Conservation (phyloP, 2,329 filamentous ascomycete species). For the Aureobasidium sp. region DNA sequence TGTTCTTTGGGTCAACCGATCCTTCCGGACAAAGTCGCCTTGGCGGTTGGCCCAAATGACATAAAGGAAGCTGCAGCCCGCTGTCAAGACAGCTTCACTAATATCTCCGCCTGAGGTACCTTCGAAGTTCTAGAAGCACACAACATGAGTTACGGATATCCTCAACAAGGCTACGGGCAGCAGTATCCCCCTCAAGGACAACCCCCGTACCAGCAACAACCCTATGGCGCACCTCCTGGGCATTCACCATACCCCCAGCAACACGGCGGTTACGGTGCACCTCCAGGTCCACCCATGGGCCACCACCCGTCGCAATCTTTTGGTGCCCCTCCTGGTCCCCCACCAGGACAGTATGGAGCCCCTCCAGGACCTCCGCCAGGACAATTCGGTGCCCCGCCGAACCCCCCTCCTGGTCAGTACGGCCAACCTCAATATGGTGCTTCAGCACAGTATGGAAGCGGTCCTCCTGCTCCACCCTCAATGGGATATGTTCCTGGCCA, state of each 20-base stretch:
- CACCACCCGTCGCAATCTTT: conserved; percentile 21
- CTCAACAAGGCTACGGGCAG: conserved; percentile 16
- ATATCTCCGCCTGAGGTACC: not conserved
- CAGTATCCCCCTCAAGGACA: conserved; percentile 13
- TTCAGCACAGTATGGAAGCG: conserved; percentile 23
- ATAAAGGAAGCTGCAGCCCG: conserved; percentile 6
- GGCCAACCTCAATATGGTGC: conserved; percentile 29
- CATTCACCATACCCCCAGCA: conserved; percentile 19
- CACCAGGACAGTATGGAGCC: conserved; percentile 14
- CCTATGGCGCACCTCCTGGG: conserved; percentile 13
- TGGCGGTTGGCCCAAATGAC: conserved; percentile 11
- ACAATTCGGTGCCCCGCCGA: conserved; percentile 16
- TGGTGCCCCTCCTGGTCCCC: conserved; percentile 2
- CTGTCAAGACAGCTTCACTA: not conserved
- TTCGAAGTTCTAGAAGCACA: not conserved
- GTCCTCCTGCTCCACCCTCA: conserved; percentile 58
- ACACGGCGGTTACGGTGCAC: conserved; percentile 23
- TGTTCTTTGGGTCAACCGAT: conserved; percentile 9
- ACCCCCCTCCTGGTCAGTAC: conserved; percentile 20
- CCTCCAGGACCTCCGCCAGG: not conserved
- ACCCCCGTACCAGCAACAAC: conserved; percentile 11
- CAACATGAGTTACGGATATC: conserved; percentile 14
- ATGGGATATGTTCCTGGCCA: conserved; percentile 69
- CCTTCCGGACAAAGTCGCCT: conserved; percentile 9
- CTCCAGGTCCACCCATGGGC: conserved; percentile 17